Base-by-base conservation (phyloP, 2,329 filamentous ascomycete species). In the Penicillium psychrosexuale region DNA sequence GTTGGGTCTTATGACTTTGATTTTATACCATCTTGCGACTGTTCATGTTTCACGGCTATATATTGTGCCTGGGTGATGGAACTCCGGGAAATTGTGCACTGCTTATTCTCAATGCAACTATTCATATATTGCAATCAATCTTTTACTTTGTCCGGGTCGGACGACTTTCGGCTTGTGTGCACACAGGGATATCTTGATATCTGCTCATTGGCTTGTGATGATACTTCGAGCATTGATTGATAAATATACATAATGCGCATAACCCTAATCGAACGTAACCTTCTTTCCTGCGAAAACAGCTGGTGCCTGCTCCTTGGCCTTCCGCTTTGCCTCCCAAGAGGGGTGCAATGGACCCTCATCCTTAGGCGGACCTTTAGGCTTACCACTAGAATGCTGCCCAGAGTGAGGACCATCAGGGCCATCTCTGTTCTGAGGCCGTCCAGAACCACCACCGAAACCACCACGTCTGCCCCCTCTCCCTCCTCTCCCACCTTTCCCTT, bases 311-410 rank as follows among this genome's bases (percentile, higher is more conserved):
- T 77, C 73, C 72, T 87, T 87, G 13, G 81, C 79, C 65, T 77
- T 77, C 73, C 81, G 83, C 30, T 82, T 82, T 7, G 84, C 84
- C 68, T 82, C 80, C 84, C 84, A 87, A 51, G 82, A 85, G 19
- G 84, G 84, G 78, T 87, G 84, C 62, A 87, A 61, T 6, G 80
- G 72, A 9, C 82, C 82, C 39, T 74, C 70, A 55, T 84, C 80
- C 54, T 69, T 61, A 1, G 61, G 55, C 19, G 64, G 60, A 28
- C 47, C 61, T 33, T 59, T 51, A 48, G 64, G 38, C 66, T 61
- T 50, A 65, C 69, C 7, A 8, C 43, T 40, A 19, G 56, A 47
- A 19, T 37, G 51, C 36, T 59, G 53, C 64, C 40, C 30, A 65
- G 17, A 66, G 67, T 7, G 61, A 62, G 19, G 12, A 24, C 61